Evolutionary conservation across 495 filamentous ascomycete species (phyloP).

Genomic region (Neohortaea acidophila): DNA sequence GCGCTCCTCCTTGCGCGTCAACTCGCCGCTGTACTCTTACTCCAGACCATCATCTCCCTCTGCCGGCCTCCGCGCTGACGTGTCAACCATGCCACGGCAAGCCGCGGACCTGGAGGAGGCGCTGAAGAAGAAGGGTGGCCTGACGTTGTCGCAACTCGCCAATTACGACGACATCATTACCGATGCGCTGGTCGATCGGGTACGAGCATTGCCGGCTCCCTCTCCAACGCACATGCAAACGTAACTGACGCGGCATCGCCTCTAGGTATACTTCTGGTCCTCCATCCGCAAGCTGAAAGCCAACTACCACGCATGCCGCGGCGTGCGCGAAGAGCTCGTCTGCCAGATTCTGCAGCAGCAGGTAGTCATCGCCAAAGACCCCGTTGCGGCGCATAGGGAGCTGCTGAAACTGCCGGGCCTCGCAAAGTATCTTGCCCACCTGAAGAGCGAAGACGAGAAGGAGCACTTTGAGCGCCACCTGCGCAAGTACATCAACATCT

Average conservation of each 20-base stretch:
- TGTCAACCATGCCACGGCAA: slow-evolving; percentile 13
- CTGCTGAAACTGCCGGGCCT: slow-evolving; percentile 61
- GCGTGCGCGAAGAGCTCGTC: slow-evolving; percentile 67
- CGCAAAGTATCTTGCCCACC: slow-evolving; percentile 46
- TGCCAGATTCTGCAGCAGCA: slow-evolving; percentile 60
- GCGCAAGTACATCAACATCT: slow-evolving; percentile 82
- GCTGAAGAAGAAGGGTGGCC: slow-evolving; percentile 43
- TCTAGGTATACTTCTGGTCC: slow-evolving; percentile 85
- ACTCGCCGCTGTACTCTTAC: too few species aligned
- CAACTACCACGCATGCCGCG: slow-evolving; percentile 69
- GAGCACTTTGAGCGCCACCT: slow-evolving; percentile 78
- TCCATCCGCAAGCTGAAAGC: slow-evolving; percentile 85
- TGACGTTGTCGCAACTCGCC: slow-evolving; percentile 74
- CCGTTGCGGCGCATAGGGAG: slow-evolving; percentile 49
- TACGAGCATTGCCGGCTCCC: slow-evolving; percentile 32
- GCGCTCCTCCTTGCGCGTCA: too few species aligned
- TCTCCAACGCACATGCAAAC: slow-evolving; percentile 2
- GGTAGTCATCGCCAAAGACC: slow-evolving; percentile 60
- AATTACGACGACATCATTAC: slow-evolving; percentile 94
- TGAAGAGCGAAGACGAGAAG: slow-evolving; percentile 63
- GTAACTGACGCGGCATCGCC: slow-evolving; percentile 7
- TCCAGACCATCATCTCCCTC: too few species aligned
- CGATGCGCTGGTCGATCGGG: slow-evolving; percentile 88
- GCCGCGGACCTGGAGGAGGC: slow-evolving; percentile 19
- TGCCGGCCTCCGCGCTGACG: too few species aligned